These are phyloP conservation scores for Ogataea naganishii DNA, from an alignment of 805 yeast genomes.

Conservation along the genomic window DNA sequence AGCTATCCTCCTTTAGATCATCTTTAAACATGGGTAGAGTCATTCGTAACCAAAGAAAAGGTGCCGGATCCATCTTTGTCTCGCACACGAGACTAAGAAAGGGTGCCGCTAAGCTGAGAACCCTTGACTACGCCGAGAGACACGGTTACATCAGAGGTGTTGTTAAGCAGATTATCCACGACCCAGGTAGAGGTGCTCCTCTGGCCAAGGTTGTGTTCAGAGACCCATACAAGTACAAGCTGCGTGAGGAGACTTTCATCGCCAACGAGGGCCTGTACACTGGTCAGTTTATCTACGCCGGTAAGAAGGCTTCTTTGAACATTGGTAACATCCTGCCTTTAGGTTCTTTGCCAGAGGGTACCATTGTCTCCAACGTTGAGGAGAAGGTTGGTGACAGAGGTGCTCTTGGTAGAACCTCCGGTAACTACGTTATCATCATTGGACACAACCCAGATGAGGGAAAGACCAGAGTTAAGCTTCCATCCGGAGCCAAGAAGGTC, in stretches of 20 bases:
- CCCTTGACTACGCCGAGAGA: conserved; percentile 98
- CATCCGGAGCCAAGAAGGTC: conserved; percentile 98
- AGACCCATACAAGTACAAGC: conserved; percentile 98
- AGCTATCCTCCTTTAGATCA: too few species aligned
- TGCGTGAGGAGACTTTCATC: conserved; percentile 96
- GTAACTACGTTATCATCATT: conserved; percentile 97
- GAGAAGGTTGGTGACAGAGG: conserved; percentile 70
- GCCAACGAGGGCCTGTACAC: conserved; percentile 99
- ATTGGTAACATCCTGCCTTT: conserved; percentile 97
- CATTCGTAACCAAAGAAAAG: conserved; percentile 99
- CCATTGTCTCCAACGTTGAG: conserved; percentile 43
- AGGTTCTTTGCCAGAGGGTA: conserved; percentile 89
- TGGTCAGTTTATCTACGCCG: conserved; percentile 98
- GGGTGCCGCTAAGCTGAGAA: conserved; percentile 99
- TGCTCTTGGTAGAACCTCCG: conserved; percentile 99
- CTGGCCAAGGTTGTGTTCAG: conserved; percentile 98
- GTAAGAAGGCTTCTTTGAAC: conserved; percentile 95
- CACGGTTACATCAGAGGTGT: conserved; percentile 99
- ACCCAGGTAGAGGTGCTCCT: conserved; percentile 99
- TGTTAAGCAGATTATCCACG: conserved; percentile 97
- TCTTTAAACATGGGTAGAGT: conserved; percentile 98
- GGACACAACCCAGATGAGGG: conserved; percentile 99
- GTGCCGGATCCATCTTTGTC: conserved; percentile 99
- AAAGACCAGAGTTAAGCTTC: conserved; percentile 98
- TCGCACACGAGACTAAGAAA: conserved; percentile 99